These are phyloP conservation scores for Yamadazyma triangularis DNA, from an alignment of 1,139 yeast species.

Conservation along the genomic window DNA sequence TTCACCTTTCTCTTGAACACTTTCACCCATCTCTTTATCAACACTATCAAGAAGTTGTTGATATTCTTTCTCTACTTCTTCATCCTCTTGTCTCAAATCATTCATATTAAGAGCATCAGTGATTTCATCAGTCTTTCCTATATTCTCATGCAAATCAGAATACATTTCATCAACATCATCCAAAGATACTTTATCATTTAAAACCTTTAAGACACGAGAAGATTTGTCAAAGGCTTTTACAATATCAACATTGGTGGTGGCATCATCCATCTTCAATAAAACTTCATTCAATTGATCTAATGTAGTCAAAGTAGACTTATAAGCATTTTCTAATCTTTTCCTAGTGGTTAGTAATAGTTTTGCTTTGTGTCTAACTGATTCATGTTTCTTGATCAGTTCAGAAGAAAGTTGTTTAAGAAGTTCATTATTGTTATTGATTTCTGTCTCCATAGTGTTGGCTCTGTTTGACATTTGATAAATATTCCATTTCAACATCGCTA, in stretches of 20 bases:
- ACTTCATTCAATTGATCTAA: conserved; percentile 35
- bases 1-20: conserved; percentile 2
- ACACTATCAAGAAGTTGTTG: too few species aligned
- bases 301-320: conserved; percentile 24
- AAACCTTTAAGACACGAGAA: conserved; percentile 27
- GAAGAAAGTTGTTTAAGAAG: conserved; percentile 11
- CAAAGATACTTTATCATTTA: conserved; percentile 25
- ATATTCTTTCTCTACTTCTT: conserved; percentile 34
- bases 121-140: conserved; percentile 28
- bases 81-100: conserved; percentile 8
- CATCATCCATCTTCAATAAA: conserved; percentile 43
- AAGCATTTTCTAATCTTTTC: conserved; percentile 17
- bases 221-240: conserved; percentile 17
- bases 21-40: conserved; percentile 7
- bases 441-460: conserved; percentile 16
- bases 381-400: conserved; percentile 10
- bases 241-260: conserved; percentile 38
- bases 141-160: conserved; percentile 38
- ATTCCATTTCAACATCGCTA: conserved; percentile 21
- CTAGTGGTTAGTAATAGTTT: conserved; percentile 7
- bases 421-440: conserved; percentile 18
- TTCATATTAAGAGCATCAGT: conserved; percentile 23
- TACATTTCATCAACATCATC: conserved; percentile 32
- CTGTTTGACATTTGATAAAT: conserved; percentile 18
- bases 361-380: conserved; percentile 7